Evolutionary conservation across 108 stramenopile genomes (phyloP), one percentile per base, ranked within the genome.

Genomic region (Fragilariopsis cylindrus): DNA sequence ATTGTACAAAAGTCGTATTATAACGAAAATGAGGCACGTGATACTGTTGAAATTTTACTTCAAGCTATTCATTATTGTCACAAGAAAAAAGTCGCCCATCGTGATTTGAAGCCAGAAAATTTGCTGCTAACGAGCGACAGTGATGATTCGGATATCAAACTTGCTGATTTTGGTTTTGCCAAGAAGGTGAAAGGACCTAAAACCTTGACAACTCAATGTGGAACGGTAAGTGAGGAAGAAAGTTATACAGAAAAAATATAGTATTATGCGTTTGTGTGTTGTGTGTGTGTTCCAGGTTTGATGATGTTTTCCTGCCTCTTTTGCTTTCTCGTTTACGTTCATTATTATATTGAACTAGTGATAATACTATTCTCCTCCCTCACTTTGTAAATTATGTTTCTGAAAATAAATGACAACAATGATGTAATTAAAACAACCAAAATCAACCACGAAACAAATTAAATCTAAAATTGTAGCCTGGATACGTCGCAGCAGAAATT

Each of bases 131-230:
- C 68, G 74, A 86, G 84, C 56, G 82, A 79, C 55, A 75, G 83
- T 47, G 89, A 93, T 67, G 96, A 98, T 70, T 88, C 93, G 19
- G 75, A 81, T 3, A 94, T 99, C 76, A 99, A 99, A 81, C 90
- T 99, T 73, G 98, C 98, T 16, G 99, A 99, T 77, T 99, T 99
- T 77, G 99, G 99, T 16, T 97, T 99, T 67, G 97, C 97, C 57
- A 97, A 99, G 77, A 86, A 87, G 50, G 77, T 87, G 19, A 76
- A 79, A 5, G 82, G 76, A 41, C 90, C 89, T 46, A 87, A 89
- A 8, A 83, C 82, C 7, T 82, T 97, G n/a, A 90, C 85, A 16
- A 97, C 97, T 3, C 95, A 96, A 76, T 98, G 97, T 74, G 97
- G 97, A 47, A 97, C 97, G 62, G 58, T 60, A 60, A 60, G 58